Conservation (phyloP, 768 basidiomycete species). For the Termitomyces titanicus region DNA sequence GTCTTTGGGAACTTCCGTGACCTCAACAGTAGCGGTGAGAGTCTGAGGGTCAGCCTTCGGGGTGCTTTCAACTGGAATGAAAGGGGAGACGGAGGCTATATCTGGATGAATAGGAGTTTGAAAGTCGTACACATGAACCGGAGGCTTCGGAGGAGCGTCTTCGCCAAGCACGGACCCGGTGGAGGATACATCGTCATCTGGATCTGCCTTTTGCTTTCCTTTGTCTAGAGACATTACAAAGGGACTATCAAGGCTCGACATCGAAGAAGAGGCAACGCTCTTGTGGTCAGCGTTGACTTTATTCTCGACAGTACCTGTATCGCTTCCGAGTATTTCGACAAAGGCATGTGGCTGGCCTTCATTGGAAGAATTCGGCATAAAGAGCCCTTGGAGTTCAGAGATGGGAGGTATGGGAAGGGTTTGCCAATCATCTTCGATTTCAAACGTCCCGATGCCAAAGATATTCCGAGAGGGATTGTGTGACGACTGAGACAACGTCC, state of each 20-base stretch:
- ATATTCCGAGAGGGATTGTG: constrained; percentile 47
- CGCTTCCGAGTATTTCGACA: constrained; percentile 51
- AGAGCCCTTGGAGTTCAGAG: constrained; percentile 34
- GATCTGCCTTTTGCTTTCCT: constrained; percentile 46
- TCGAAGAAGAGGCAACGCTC: constrained; percentile 30
- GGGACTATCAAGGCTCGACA: constrained; percentile 15
- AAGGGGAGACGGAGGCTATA: background rate
- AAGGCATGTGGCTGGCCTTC: constrained; percentile 55
- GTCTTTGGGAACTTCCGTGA: background rate
- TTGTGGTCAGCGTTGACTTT: constrained; percentile 22
- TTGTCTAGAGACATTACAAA: constrained; percentile 31
- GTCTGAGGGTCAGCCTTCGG: constrained; percentile 24
- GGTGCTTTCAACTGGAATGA: constrained; percentile 31
- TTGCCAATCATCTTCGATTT: constrained; percentile 67
- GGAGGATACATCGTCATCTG: constrained; percentile 31
- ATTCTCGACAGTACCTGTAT: constrained; percentile 24
- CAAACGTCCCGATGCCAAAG: constrained; percentile 46
- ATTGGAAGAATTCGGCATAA: constrained; percentile 24
- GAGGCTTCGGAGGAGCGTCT: constrained; percentile 49
- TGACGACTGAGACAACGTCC: constrained; percentile 28
- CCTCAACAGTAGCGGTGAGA: constrained; percentile 3
- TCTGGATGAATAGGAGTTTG: constrained; percentile 7
- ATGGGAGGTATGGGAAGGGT: constrained; percentile 40
- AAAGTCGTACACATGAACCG: constrained; percentile 55
- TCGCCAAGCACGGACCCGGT: constrained; percentile 37